Conservation (phyloP, 2,329 filamentous ascomycete species). For the Aspergillus sp. region DNA sequence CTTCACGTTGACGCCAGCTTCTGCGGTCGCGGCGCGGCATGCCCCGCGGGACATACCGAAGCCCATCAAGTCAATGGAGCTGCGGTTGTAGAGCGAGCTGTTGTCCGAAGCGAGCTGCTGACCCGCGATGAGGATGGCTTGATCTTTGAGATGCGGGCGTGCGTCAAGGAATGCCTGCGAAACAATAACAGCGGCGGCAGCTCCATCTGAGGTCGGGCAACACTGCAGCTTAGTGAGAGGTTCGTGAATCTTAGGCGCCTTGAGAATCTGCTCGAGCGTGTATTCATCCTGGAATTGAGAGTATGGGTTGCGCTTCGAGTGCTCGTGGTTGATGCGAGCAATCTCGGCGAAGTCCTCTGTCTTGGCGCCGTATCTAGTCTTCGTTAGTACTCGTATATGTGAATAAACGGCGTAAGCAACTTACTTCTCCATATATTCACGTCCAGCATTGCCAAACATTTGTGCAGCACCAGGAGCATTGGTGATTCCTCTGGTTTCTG, state of each 20-base stretch:
- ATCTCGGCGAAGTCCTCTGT: constrained; percentile 92
- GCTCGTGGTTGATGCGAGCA: constrained; percentile 85
- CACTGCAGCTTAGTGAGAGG: constrained; percentile 98
- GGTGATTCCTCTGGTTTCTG: constrained; percentile 74
- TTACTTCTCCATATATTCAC: constrained; percentile 92
- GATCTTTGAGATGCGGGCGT: constrained; percentile 75
- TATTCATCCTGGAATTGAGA: constrained; percentile 97
- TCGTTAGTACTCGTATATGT: neutral
- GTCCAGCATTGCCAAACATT: constrained; percentile 91
- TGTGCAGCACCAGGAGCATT: constrained; percentile 86
- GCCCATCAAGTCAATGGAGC: constrained; percentile 85
- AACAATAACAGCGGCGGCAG: constrained; percentile 83
- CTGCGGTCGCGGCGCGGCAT: constrained; percentile 66
- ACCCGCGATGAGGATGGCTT: constrained; percentile 86
- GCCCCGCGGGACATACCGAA: constrained; percentile 80
- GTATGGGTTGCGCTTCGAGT: constrained; percentile 91
- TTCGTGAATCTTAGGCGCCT: constrained; percentile 74
- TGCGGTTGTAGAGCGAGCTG: constrained; percentile 74
- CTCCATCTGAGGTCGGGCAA: constrained; percentile 93
- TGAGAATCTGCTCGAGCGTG: constrained; percentile 77
- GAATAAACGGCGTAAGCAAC: constrained; percentile 27
- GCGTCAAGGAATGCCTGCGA: constrained; percentile 86
- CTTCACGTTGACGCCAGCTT: constrained; percentile 64
- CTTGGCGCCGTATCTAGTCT: constrained; percentile 72
- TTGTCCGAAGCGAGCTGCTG: constrained; percentile 86